Base-by-base conservation (phyloP, 768 basidiomycete species). In the Termitomyces sp. region DNA sequence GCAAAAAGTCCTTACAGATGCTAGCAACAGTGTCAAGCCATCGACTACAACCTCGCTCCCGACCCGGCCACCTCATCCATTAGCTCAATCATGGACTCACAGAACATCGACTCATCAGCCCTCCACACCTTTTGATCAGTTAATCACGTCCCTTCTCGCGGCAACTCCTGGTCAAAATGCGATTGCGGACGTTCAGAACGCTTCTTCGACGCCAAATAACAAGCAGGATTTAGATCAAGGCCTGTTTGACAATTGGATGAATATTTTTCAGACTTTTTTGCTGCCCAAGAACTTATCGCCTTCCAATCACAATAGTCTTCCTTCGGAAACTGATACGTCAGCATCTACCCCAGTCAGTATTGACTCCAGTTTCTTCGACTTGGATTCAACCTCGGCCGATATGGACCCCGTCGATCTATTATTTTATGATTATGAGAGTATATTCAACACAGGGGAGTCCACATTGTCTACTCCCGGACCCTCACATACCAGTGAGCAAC, bases 201-300 rank as follows among this genome's bases (percentile, higher is more conserved):
- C 11, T n/a, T 29, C 53, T 23, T 18, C 48, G 25, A 44, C 20
- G 22, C 23, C 47, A 36, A 38, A 10, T 23, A 27, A 15, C 23
- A 32, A 15, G 41, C 57, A 57, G 32, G 58, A 58, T 13, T 60
- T 68, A 38, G 79, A 82, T 58, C 69, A 72, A 47, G 58, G 69
- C 20, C 62, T 74, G 11, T 73, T 79, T 56, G 76, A 83, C 56
- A 77, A 71, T 35, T 82, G 79, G 80, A 70, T 82, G 66, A 74
- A 71, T 48, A 73, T 79, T 45, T 67, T 83, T n/a, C 72, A 80
- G 40, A 66, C 72, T 2, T 76, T 80, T 48, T 72, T 78, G 7
- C 62, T 72, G 25, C 64, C 68, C 16, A 63, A 69, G 40, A 71
- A 63, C 12, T 63, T 68, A 35, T 53, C 43, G 20, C 27, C 61